These are phyloP conservation scores for Cladosporium halotolerans DNA, from an alignment of 2,329 filamentous ascomycete species.

Conservation along the genomic window DNA sequence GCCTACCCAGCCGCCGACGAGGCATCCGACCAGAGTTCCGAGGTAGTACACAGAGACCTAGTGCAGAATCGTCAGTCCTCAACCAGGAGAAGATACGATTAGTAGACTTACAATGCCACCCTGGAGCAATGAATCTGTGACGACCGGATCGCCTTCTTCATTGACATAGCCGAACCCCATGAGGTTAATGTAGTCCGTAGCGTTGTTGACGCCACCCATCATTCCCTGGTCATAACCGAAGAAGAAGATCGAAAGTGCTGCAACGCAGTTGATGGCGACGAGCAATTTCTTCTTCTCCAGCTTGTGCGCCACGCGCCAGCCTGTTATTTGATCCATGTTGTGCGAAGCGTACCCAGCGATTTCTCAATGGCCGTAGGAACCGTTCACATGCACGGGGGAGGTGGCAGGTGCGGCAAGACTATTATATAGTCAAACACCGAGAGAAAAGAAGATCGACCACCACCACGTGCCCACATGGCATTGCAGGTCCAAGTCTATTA, in stretches of 20 bases:
- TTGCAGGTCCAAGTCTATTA: not conserved
- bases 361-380: too few relatives aligned
- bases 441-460: not conserved
- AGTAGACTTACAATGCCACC: conserved; percentile 47
- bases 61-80: too few relatives aligned
- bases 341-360: too few relatives aligned
- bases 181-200: conserved; percentile 56
- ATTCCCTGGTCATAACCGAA: conserved; percentile 50
- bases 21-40: conserved; percentile 57
- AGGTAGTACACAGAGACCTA: conserved; percentile 50
- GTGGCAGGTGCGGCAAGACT: too few relatives aligned
- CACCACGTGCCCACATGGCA: not conserved
- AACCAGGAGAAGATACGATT: not conserved
- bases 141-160: conserved; percentile 40
- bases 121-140: conserved; percentile 55
- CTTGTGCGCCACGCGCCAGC: conserved; percentile 22
- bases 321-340: conserved; percentile 16
- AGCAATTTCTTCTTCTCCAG: conserved; percentile 53
- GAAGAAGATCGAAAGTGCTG: conserved; percentile 62
- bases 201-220: conserved; percentile 61
- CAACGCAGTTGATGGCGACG: conserved; percentile 57
- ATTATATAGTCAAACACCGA: not conserved
- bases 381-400: too few relatives aligned
- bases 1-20: conserved; percentile 58
- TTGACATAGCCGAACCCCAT: conserved; percentile 60